phyloP scores from a whole-genome alignment of 116 monocot genomes.

The Cymodocea nodosa region DNA sequence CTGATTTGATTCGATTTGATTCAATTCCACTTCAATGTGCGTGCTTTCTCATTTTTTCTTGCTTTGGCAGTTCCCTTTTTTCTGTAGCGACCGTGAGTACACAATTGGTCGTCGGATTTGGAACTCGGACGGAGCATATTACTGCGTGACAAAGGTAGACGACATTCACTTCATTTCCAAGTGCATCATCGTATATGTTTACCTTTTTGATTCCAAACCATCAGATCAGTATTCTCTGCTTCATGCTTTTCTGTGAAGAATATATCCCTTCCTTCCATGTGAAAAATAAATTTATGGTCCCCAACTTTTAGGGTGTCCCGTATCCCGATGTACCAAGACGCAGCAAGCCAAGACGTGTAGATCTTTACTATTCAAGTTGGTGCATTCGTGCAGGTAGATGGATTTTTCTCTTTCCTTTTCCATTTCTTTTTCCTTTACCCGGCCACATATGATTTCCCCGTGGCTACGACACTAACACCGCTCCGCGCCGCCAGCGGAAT shows the following conservation, averaged over 20 bases:
- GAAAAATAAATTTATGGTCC: no score
- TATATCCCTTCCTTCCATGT: no score
- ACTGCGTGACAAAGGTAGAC: slow-evolving; percentile 98
- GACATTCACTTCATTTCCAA: no score
- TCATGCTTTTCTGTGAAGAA: no score
- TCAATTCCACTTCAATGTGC: not conserved
- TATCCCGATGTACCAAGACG: slow-evolving; percentile 46
- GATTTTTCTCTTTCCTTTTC: not conserved
- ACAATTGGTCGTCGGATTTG: slow-evolving; percentile 89
- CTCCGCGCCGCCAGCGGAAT: slow-evolving; percentile 38
- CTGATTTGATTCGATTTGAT: no score
- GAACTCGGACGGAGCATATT: slow-evolving; percentile 50
- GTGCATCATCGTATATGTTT: not conserved
- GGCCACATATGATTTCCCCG: no score
- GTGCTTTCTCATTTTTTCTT: not conserved
- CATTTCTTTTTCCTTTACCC: not conserved
- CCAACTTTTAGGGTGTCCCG: slow-evolving; percentile 54
- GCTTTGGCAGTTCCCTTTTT: slow-evolving; percentile 75
- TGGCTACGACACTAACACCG: no score
- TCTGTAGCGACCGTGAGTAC: slow-evolving; percentile 95
- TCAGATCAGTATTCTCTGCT: no score
- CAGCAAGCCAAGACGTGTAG: slow-evolving; percentile 89
- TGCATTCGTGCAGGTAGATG: slow-evolving; percentile 79
- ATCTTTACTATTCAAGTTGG: slow-evolving; percentile 97
- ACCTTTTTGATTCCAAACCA: no score